Evolutionary conservation across 495 filamentous ascomycete genomes (phyloP).

Genomic region (Evansstolkia leycettana): DNA sequence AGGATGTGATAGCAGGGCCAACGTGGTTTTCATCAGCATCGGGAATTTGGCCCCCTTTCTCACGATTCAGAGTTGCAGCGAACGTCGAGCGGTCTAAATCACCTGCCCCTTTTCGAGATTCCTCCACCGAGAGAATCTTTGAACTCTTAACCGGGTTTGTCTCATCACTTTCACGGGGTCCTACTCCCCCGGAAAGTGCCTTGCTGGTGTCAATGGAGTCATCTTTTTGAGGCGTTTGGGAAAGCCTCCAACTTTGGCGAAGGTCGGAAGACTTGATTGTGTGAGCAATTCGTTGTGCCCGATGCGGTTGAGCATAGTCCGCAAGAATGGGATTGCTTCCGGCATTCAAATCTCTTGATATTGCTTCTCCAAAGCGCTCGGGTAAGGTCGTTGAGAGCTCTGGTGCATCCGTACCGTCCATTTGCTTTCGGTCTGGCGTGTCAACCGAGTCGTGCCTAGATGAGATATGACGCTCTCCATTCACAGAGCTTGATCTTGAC

Average conservation of each 20-base stretch:
- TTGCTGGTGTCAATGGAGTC: not conserved
- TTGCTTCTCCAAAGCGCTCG: conserved; percentile 21
- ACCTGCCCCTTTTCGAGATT: not conserved
- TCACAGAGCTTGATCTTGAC: conserved; percentile 17
- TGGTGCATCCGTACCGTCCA: conserved; percentile 8
- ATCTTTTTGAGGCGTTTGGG: conserved; percentile 12
- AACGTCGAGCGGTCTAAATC: conserved; percentile 22
- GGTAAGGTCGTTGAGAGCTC: conserved; percentile 14
- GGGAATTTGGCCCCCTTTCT: conserved; percentile 2
- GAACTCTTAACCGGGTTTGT: no score
- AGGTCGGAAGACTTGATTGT: conserved; percentile 12
- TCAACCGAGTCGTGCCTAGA: conserved; percentile 2
- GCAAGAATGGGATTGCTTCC: conserved; percentile 14
- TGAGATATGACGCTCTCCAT: conserved; percentile 8
- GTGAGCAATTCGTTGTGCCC: conserved; percentile 5
- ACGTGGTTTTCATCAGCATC: not conserved
- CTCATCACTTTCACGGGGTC: no score
- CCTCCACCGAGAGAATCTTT: no score
- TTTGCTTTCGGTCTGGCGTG: not conserved
- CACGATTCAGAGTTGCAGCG: conserved; percentile 16
- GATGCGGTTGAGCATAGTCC: conserved; percentile 5
- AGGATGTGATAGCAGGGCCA: no score
- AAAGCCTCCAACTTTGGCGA: conserved; percentile 16
- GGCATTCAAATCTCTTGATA: conserved; percentile 19
- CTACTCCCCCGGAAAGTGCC: no score